Percentiles rank a stretch among this genome's conserved stretches.
phyloP scores from a whole-genome alignment of 139 green algal species.

The Diplosphaera chodatii region DNA sequence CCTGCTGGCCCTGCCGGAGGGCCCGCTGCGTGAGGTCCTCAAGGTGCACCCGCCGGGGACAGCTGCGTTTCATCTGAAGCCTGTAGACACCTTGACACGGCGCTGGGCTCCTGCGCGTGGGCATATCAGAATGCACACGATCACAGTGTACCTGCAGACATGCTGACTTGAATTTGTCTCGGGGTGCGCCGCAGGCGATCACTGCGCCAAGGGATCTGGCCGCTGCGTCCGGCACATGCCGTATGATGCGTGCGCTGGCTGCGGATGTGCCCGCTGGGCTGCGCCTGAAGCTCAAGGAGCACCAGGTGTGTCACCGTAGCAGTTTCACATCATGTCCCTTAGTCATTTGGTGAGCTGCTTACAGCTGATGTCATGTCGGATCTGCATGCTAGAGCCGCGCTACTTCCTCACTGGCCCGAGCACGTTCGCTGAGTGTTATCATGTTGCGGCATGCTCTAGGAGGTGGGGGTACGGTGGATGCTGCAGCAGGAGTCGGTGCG shows the following conservation, averaged over 20 bases:
- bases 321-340: no score
- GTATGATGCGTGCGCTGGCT: conserved; percentile 18
- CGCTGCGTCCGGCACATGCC: conserved; percentile 21
- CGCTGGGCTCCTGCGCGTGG: no score
- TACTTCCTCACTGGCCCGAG: conserved; percentile 35
- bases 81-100: no score
- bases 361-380: no score
- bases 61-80: no score
- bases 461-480: conserved; percentile 65
- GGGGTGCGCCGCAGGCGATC: conserved; percentile 3
- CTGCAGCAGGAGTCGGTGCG: conserved; percentile 29
- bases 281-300: conserved; percentile 49
- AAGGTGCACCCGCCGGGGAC: not conserved
- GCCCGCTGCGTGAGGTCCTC: not conserved
- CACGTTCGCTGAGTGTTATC: conserved; percentile 13
- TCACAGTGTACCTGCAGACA: no score
- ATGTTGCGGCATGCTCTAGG: conserved; percentile 22
- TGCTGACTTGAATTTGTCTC: no score
- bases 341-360: no score
- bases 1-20: conserved; percentile 5
- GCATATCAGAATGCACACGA: no score
- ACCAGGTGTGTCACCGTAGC: no score
- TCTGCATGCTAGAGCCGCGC: conserved; percentile 21
- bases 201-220: conserved; percentile 25
- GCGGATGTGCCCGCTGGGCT: conserved; percentile 45